Conservation (phyloP, 148 eudicot species). For the Heliosperma pusillum region DNA sequence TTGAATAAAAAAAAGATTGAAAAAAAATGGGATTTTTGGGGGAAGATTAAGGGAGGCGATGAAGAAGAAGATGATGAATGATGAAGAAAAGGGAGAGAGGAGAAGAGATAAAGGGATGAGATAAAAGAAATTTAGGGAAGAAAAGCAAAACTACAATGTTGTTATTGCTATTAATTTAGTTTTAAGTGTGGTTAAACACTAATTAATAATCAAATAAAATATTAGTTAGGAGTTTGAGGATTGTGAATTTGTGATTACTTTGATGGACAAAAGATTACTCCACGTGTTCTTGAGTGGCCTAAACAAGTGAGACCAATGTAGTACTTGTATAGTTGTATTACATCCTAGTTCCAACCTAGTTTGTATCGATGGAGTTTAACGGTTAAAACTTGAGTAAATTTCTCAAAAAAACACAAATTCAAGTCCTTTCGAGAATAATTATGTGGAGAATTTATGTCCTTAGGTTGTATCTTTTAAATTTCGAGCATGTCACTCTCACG, state of each 20-base stretch:
- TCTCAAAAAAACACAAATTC: too few relatives aligned
- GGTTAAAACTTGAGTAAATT: too few relatives aligned
- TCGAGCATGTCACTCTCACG: too few relatives aligned
- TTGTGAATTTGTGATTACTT: too few relatives aligned
- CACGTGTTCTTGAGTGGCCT: neutral
- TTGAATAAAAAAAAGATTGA: neutral
- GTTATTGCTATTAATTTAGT: neutral
- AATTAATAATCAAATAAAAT: neutral
- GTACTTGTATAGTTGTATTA: too few relatives aligned
- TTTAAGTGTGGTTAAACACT: neutral
- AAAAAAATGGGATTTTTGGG: neutral
- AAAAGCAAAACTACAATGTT: neutral
- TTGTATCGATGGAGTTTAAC: too few relatives aligned
- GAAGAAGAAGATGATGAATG: neutral
- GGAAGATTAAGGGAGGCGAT: neutral
- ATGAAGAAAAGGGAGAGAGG: neutral
- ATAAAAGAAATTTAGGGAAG: neutral
- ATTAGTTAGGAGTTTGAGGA: too few relatives aligned
- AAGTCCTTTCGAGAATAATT: too few relatives aligned
- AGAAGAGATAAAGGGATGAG: neutral
- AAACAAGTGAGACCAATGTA: conserved; percentile 6
- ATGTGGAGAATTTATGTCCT: too few relatives aligned
- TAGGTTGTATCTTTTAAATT: too few relatives aligned
- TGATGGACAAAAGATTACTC: too few relatives aligned
- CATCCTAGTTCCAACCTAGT: too few relatives aligned